phyloP scores from a whole-genome alignment of 768 basidiomycete species.

The Punctularia strigosozonata region DNA sequence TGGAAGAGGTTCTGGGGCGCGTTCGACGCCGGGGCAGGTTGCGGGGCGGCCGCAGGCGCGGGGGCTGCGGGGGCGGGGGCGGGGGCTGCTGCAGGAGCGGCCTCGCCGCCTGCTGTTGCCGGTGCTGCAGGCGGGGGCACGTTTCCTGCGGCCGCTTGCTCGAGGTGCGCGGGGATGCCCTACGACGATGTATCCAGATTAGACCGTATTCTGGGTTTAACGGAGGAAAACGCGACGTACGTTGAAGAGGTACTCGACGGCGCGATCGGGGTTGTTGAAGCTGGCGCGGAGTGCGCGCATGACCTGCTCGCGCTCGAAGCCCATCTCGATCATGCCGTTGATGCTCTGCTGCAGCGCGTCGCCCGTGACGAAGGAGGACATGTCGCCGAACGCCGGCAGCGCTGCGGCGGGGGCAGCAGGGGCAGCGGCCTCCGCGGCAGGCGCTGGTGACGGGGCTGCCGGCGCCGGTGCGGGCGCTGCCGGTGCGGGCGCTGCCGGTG shows the following conservation, averaged over 20 bases:
- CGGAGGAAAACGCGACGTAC: conserved; percentile 31
- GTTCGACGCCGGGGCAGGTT: conserved; percentile 22
- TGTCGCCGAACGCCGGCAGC: conserved; percentile 30
- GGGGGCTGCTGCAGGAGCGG: conserved; percentile 15
- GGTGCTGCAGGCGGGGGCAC: conserved; percentile 23
- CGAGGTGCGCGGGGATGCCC: conserved; percentile 73
- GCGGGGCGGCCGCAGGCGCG: conserved; percentile 5
- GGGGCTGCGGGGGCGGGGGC: conserved; percentile 19
- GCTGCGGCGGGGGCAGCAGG: conserved; percentile 17
- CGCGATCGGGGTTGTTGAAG: conserved; percentile 95
- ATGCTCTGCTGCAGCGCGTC: conserved; percentile 66
- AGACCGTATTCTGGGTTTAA: conserved; percentile 4
- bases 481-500: conserved; percentile 20
- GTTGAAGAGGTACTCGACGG: conserved; percentile 95
- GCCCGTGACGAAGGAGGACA: conserved; percentile 64
- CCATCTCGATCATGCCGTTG: conserved; percentile 86
- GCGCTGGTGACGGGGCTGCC: conserved; percentile 23
- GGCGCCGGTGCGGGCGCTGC: conserved; percentile 23
- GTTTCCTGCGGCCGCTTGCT: conserved; percentile 34
- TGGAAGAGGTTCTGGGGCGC: conserved; percentile 65
- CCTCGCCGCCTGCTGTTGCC: conserved; percentile 24
- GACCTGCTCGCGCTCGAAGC: conserved; percentile 80
- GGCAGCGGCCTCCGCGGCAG: conserved; percentile 19
- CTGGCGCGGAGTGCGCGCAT: conserved; percentile 80
- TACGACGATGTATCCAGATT: conserved; percentile 20